These are phyloP conservation scores for Neopestalotiopsis rosae DNA, from an alignment of 2,329 filamentous ascomycete species.

Conservation along the genomic window DNA sequence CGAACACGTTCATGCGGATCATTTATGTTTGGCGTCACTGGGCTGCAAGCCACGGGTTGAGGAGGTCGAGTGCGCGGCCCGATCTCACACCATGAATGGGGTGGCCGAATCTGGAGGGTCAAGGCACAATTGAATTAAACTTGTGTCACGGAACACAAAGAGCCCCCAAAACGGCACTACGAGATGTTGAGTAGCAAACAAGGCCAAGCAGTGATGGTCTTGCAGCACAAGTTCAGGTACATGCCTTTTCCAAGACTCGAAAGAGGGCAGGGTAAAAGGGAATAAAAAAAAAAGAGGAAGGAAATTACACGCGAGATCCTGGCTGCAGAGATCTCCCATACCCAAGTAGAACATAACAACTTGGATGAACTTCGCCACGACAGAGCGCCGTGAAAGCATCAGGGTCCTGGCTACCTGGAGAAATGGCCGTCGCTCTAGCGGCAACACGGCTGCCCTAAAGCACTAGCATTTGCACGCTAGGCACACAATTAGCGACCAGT, in stretches of 20 bases:
- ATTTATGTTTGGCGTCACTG: background rate
- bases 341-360: background rate
- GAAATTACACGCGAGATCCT: background rate
- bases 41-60: background rate
- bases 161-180: background rate
- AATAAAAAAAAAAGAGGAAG: background rate
- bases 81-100: background rate
- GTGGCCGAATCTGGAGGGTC: background rate
- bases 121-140: background rate
- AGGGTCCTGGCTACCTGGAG: too few relatives aligned
- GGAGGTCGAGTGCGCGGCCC: background rate
- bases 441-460: too few relatives aligned
- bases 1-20: conserved; percentile 2
- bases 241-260: too few relatives aligned
- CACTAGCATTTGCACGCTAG: too few relatives aligned
- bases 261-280: too few relatives aligned
- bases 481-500: too few relatives aligned
- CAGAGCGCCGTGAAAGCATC: too few relatives aligned
- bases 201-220: background rate
- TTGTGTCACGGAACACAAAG: background rate
- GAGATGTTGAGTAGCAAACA: background rate
- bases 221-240: too few relatives aligned
- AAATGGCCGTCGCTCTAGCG: too few relatives aligned
- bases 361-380: too few relatives aligned
- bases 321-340: background rate